Evolutionary conservation across 495 filamentous ascomycete genomes (phyloP), one percentile per base, ranked within the genome.

Genomic region (Penicillium macrosclerotiorum): DNA sequence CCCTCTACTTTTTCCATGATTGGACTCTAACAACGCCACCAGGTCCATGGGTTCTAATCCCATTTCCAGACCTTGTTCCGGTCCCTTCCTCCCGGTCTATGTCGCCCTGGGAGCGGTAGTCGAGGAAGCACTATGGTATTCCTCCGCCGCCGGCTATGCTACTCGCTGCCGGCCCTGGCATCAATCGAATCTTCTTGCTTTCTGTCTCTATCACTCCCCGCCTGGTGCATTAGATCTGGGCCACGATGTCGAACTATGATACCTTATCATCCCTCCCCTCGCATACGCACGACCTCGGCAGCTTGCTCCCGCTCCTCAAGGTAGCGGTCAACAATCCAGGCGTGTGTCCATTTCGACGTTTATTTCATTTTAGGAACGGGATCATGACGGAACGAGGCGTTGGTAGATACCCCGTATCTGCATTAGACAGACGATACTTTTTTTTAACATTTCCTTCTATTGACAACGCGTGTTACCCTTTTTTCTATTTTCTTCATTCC

Each of bases 1-100:
- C 12, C 17, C 11, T 22, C 14, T 30, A n/a, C n/a, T 17, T 6
- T 17, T 4, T 8, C 12, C 32, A 29, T 9, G 12, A 5, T 14
- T 24, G 23, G 12, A 26, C 32, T 37, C 47, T 41, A 49, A 60
- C 37, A n/a, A n/a, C 27, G 8, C 3, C 16, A 25, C 22, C 49
- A 77, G 74, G 77, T 81, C 67, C 77, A 81, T 57, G 77, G 77
- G 34, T 81, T 81, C 69, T 81, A 78, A 65, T 55, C 60, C 54
- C 53, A 50, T 64, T 64, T 54, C 59, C 67, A 56, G 67, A 59
- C 57, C 64, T 63, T 63, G 65, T 68, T 71, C 69, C 63, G 47
- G 62, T 68, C 66, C 63, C 66, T 69, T 54, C 66, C 63, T 64
- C 60, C 63, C 59, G 61, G 65, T 72, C 62, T 65, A 62, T 47